phyloP scores from a whole-genome alignment of 495 filamentous ascomycete genomes.

The Xylaria palmicola region DNA sequence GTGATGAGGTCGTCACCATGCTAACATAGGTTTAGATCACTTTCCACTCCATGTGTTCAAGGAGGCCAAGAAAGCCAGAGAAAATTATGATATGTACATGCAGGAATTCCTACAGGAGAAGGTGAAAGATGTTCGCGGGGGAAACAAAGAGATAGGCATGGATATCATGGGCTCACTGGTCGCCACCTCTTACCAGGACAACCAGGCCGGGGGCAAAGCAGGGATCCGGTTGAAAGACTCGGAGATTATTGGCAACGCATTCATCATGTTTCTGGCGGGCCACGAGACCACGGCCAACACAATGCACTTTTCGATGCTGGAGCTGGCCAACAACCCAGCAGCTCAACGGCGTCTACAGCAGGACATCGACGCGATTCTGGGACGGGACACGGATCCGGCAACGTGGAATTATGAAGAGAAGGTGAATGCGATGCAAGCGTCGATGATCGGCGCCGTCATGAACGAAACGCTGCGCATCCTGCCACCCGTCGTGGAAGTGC shows the following conservation, averaged over 20 bases:
- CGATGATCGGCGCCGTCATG: conserved; percentile 64
- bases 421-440: conserved; percentile 55
- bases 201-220: conserved; percentile 15
- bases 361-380: conserved; percentile 59
- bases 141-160: conserved; percentile 51
- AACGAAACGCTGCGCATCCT: conserved; percentile 66
- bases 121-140: conserved; percentile 47
- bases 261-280: conserved; percentile 69
- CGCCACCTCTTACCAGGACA: conserved; percentile 42
- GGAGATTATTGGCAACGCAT: conserved; percentile 70
- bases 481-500: conserved; percentile 60
- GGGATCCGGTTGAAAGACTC: conserved; percentile 44
- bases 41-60: conserved; percentile 53
- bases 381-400: conserved; percentile 40
- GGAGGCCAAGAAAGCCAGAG: conserved; percentile 48
- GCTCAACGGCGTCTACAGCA: conserved; percentile 59
- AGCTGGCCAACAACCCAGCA: conserved; percentile 58
- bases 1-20: background rate
- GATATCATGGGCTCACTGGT: conserved; percentile 65
- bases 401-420: conserved; percentile 64
- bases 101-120: conserved; percentile 58
- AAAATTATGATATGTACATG: conserved; percentile 66
- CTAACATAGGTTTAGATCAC: conserved; percentile 20
- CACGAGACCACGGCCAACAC: conserved; percentile 72
- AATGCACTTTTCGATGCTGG: conserved; percentile 60